Evolutionary conservation across 169 alveolate genomes (phyloP), one percentile per base, ranked within the genome.

Genomic region (Plasmodium knowlesi): DNA sequence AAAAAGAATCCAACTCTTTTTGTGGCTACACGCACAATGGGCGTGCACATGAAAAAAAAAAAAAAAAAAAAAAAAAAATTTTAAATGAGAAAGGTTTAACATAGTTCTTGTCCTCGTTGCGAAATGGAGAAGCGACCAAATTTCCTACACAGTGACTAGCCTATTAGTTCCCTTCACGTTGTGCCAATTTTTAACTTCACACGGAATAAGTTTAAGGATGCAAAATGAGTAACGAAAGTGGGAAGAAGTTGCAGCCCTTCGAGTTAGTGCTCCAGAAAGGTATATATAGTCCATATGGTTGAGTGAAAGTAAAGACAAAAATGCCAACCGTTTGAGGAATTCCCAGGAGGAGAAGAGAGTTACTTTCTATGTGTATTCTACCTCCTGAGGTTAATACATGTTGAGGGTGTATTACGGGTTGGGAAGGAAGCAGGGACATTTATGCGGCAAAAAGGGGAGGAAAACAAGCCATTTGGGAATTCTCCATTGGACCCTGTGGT

Each of bases 261-360:
- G 94, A 88, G 50, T 50, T 88, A 39, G 74, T 88, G 34, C 94
- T 88, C 70, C 94, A 88, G 72, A 88, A 88, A 80, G 94, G 94
- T 88, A 43, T 32, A 43, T 32, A 32, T 46, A 43, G 22, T 19
- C 30, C 19, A 19, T 41, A 1, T 46, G 14, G 61, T 9, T 5
- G 37, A 80, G 61, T 39, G 57, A 79, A 41, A 79, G 9, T 80
- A 41, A 80, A 41, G 73, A 80, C 86, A 80, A 19, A 46, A 25
- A 28, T 19, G 8, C 9, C 28, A 28, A 22, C 8, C 30, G n/a
- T 9, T 67, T 67, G 41, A 19, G 37, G 30, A 25, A 14, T 50
- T 19, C 61, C 61, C 61, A 10, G 57, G 57, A 3, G 61, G 61
- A 50, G 57, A 46, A 50, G 61, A 50, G 61, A 50, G 22, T 50